Evolutionary conservation across 495 filamentous ascomycete species (phyloP).

Genomic region (Aspergillus avenaceus): DNA sequence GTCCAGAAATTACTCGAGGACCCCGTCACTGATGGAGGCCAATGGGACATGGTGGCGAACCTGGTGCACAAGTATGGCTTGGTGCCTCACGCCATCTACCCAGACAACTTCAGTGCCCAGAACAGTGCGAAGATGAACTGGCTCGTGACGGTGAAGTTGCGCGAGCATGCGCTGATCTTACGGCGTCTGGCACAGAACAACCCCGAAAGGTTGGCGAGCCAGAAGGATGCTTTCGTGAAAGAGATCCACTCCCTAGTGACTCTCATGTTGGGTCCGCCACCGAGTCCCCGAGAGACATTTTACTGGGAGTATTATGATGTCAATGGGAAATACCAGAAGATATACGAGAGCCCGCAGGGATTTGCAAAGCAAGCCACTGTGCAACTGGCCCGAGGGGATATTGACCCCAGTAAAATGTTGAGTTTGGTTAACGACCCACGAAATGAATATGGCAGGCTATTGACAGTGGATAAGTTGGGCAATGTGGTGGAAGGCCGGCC

Average conservation of each 20-base stretch:
- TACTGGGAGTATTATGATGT: conserved; percentile 75
- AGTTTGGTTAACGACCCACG: conserved; percentile 82
- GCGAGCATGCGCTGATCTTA: conserved; percentile 69
- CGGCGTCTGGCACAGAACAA: conserved; percentile 41
- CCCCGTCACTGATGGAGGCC: conserved; percentile 77
- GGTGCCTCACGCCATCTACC: conserved; percentile 73
- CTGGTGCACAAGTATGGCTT: conserved; percentile 82
- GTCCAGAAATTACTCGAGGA: conserved; percentile 60
- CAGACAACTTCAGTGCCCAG: conserved; percentile 72
- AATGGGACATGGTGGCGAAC: conserved; percentile 92
- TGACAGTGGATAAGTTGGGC: conserved; percentile 73
- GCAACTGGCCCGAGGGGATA: conserved; percentile 27
- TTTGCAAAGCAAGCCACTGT: conserved; percentile 48
- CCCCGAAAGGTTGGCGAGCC: conserved; percentile 29
- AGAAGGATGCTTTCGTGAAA: conserved; percentile 68
- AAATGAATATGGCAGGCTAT: conserved; percentile 61
- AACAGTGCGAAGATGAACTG: conserved; percentile 64
- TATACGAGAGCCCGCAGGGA: conserved; percentile 58
- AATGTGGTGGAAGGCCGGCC: conserved; percentile 69
- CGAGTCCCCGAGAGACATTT: conserved; percentile 60
- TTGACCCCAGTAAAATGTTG: conserved; percentile 49
- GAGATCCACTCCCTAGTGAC: conserved; percentile 77
- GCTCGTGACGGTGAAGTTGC: conserved; percentile 80
- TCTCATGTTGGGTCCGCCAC: conserved; percentile 73
- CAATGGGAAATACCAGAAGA: conserved; percentile 51